Evolutionary conservation across 139 green algal genomes (phyloP).

Genomic region (Bryopsis sp.): DNA sequence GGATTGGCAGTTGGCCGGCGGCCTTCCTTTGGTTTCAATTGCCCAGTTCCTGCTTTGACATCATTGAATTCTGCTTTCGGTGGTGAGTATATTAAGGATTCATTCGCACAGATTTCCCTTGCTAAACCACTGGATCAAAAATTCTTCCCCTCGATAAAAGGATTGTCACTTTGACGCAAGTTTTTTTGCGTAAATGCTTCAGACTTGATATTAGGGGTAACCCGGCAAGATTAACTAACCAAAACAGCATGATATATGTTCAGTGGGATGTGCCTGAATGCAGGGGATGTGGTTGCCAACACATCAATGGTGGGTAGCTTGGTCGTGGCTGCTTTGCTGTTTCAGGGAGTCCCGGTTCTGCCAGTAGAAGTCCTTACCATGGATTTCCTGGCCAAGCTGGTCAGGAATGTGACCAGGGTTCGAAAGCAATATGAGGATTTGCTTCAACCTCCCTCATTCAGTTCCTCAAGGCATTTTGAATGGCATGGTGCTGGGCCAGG

Average conservation of each 20-base stretch:
- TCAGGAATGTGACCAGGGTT: neutral
- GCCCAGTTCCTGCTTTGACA: neutral
- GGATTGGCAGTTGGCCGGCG: constrained; percentile 35
- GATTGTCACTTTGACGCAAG: too few species aligned
- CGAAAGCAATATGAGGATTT: neutral
- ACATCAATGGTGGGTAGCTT: neutral
- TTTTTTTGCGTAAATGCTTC: too few species aligned
- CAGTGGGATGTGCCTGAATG: neutral
- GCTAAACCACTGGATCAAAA: too few species aligned
- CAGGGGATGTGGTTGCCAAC: neutral
- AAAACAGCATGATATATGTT: neutral
- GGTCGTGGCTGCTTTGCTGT: neutral
- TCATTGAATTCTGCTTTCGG: neutral
- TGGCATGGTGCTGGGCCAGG: neutral
- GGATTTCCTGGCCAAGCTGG: neutral
- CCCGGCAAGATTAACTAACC: neutral
- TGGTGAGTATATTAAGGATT: too few species aligned
- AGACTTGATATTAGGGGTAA: too few species aligned
- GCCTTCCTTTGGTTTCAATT: constrained; percentile 50
- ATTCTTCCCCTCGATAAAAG: too few species aligned
- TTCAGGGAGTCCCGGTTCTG: neutral
- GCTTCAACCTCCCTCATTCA: neutral
- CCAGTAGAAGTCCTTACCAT: neutral
- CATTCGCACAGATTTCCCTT: too few species aligned
- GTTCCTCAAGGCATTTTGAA: neutral